These are phyloP conservation scores for Erythrophleum ivorense DNA, from an alignment of 331 rosid genomes.

Conservation along the genomic window DNA sequence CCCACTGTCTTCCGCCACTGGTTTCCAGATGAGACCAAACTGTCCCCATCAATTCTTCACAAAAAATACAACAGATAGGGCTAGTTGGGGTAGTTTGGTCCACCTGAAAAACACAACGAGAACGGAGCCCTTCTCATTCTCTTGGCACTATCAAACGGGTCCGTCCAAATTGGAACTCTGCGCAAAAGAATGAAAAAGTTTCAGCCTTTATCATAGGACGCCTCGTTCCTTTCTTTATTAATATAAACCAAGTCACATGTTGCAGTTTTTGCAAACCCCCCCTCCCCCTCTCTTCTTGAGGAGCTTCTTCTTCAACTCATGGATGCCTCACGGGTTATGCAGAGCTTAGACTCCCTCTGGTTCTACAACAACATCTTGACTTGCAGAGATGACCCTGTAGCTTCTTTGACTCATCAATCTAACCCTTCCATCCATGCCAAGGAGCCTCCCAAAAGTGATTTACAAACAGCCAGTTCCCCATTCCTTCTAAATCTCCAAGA, in stretches of 20 bases:
- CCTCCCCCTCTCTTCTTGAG: not conserved
- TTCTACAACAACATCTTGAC: conserved; percentile 60
- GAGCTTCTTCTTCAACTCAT: conserved; percentile 30
- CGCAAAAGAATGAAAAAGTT: conserved; percentile 16
- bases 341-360: conserved; percentile 68
- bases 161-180: conserved; percentile 39
- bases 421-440: not conserved
- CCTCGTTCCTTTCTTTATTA: not conserved
- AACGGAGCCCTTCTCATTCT: conserved; percentile 2
- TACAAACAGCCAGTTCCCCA: conserved; percentile 28
- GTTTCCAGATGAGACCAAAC: not conserved
- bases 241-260: conserved; percentile 2
- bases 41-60: not conserved
- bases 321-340: conserved; percentile 49
- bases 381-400: not conserved
- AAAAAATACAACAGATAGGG: not conserved
- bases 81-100: conserved; percentile 21
- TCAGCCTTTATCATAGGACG: not conserved
- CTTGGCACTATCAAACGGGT: not conserved
- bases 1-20: conserved; percentile 16
- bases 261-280: not conserved
- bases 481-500: conserved; percentile 12
- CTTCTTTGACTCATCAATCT: conserved; percentile 26
- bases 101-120: not conserved
- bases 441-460: not conserved